A percentile compares a stretch with the other conserved stretches of the same genome.
phyloP scores from a whole-genome alignment of 306 rosid species.

The Malus sieversii region DNA sequence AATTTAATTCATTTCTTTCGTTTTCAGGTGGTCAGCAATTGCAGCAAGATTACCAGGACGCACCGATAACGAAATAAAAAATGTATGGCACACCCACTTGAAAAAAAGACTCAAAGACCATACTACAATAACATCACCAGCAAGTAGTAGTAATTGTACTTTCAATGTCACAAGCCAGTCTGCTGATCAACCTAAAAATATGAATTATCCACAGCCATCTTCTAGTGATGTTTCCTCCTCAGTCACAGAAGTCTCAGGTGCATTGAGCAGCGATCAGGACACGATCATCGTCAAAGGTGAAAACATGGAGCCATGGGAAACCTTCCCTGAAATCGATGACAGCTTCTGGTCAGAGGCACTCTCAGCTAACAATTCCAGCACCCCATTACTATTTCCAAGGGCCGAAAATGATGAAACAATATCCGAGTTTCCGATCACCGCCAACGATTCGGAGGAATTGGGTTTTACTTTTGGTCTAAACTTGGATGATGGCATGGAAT shows the following conservation, averaged over 20 bases:
- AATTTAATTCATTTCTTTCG: not conserved
- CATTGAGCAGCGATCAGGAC: not conserved
- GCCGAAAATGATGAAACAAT: slow-evolving; percentile 11
- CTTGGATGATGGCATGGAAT: slow-evolving; percentile 61
- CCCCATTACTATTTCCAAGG: slow-evolving; percentile 6
- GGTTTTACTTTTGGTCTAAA: slow-evolving; percentile 10
- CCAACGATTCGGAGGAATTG: slow-evolving; percentile 19
- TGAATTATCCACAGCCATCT: slow-evolving; percentile 23
- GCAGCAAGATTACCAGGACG: slow-evolving; percentile 88
- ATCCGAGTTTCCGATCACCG: slow-evolving; percentile 20
- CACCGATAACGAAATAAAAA: slow-evolving; percentile 89
- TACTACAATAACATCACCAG: not conserved
- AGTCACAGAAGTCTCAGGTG: slow-evolving; percentile 12
- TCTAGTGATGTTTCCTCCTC: slow-evolving; percentile 50
- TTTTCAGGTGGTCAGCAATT: slow-evolving; percentile 88
- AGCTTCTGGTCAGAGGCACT: slow-evolving; percentile 64
- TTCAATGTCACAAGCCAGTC: slow-evolving; percentile 38
- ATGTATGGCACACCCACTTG: slow-evolving; percentile 96
- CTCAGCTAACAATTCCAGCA: slow-evolving; percentile 17
- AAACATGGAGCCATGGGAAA: slow-evolving; percentile 27
- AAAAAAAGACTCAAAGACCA: slow-evolving; percentile 47
- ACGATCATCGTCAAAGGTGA: slow-evolving; percentile 22
- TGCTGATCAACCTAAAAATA: slow-evolving; percentile 14
- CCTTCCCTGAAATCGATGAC: slow-evolving; percentile 43
- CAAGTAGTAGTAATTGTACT: not conserved